A percentile compares a stretch with the other conserved stretches of the same genome.
Evolutionary conservation across 192 early-diverging fungal genomes (phyloP).

Genomic region (Helicostylum pulchrum): DNA sequence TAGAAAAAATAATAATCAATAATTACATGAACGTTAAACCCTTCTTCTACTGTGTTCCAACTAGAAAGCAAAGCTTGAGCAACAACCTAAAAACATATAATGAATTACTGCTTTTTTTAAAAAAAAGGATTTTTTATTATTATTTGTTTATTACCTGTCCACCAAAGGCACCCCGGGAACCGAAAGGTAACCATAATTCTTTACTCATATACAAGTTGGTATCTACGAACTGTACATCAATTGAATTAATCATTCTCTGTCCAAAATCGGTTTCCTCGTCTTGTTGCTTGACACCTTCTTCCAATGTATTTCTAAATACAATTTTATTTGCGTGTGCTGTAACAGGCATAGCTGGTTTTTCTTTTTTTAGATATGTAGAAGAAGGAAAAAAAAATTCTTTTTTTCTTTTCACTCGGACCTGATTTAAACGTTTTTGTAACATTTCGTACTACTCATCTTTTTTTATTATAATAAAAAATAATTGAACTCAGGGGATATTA

Average conservation of each 20-base stretch:
- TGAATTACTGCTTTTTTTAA: background rate
- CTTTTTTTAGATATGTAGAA: too few species aligned
- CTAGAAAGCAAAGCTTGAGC: slow-evolving; percentile 73
- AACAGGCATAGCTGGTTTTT: too few species aligned
- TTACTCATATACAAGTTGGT: slow-evolving; percentile 68
- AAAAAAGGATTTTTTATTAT: too few species aligned
- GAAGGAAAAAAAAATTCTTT: too few species aligned
- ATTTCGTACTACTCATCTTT: too few species aligned
- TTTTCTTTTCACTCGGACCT: too few species aligned
- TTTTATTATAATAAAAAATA: too few species aligned
- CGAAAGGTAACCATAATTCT: slow-evolving; percentile 76
- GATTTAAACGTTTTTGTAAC: too few species aligned
- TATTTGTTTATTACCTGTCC: slow-evolving; percentile 42
- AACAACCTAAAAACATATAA: slow-evolving; percentile 29
- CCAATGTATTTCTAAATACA: background rate
- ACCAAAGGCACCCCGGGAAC: slow-evolving; percentile 86
- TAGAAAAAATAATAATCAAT: too few species aligned
- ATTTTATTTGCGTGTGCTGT: slow-evolving; percentile 6
- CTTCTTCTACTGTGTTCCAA: slow-evolving; percentile 62
- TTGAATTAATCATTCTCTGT: slow-evolving; percentile 31
- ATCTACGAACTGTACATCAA: slow-evolving; percentile 64
- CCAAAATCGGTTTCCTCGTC: slow-evolving; percentile 2
- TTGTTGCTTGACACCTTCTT: background rate
- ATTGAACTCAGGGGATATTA: too few species aligned
- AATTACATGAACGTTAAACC: slow-evolving; percentile 58